These are phyloP conservation scores for Cladorrhinum samala DNA, from an alignment of 495 filamentous ascomycete species.

Conservation along the genomic window DNA sequence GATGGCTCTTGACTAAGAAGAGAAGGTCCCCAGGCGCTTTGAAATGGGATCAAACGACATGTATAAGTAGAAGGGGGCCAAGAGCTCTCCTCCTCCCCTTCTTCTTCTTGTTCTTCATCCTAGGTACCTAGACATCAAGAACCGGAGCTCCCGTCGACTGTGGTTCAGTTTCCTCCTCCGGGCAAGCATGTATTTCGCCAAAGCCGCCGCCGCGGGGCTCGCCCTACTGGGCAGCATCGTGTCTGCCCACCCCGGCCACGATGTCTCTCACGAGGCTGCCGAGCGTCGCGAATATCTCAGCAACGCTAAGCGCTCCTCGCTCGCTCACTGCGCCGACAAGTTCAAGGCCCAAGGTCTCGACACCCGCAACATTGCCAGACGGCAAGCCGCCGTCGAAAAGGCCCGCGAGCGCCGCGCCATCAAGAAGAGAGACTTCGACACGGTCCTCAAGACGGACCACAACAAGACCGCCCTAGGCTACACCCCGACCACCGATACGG, in stretches of 20 bases:
- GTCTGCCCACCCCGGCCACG: slow-evolving; percentile 15
- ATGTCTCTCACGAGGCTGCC: slow-evolving; percentile 10
- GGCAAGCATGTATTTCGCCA: slow-evolving; percentile 12
- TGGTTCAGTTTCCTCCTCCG: too few species aligned
- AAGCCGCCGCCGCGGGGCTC: slow-evolving; percentile 9
- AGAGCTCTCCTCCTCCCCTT: background rate
- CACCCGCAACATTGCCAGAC: slow-evolving; percentile 39
- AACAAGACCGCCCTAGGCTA: slow-evolving; percentile 40
- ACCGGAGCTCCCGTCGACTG: background rate
- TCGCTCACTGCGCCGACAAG: slow-evolving; percentile 41
- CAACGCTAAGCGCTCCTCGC: slow-evolving; percentile 10
- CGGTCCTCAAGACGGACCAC: slow-evolving; percentile 32
- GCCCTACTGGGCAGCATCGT: slow-evolving; percentile 8
- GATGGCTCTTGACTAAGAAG: background rate
- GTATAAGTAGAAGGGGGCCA: background rate
- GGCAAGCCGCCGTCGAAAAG: slow-evolving; percentile 23
- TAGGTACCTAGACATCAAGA: background rate
- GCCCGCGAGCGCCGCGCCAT: slow-evolving; percentile 18
- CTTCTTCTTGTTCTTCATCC: background rate
- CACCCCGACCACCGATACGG: slow-evolving; percentile 35
- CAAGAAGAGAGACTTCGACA: slow-evolving; percentile 24
- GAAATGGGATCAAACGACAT: background rate
- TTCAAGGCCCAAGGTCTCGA: slow-evolving; percentile 46
- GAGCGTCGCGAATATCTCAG: slow-evolving; percentile 12
- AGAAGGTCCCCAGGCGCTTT: background rate